Evolutionary conservation across 352 stramenopile species (phyloP).

Genomic region (Globisporangium abappressorium): DNA sequence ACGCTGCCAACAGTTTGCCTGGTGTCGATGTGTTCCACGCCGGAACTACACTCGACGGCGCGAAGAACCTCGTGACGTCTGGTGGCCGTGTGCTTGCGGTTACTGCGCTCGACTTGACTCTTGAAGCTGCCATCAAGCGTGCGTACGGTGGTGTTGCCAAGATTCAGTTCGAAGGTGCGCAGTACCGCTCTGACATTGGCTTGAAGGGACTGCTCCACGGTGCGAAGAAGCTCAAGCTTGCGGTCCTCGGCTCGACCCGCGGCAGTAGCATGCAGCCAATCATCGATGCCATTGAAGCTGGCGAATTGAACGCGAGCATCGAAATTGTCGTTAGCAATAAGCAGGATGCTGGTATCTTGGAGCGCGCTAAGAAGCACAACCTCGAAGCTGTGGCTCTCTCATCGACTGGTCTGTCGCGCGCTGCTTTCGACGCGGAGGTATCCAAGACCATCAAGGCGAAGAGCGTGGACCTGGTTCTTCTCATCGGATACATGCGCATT

Average conservation of each 20-base stretch:
- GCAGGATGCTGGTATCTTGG: conserved; percentile 89
- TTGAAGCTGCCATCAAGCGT: conserved; percentile 89
- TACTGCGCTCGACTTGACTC: conserved; percentile 87
- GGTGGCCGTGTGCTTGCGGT: conserved; percentile 97
- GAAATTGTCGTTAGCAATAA: conserved; percentile 97
- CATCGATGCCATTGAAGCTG: conserved; percentile 92
- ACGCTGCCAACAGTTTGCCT: conserved; percentile 76
- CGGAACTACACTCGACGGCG: conserved; percentile 86
- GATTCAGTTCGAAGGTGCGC: conserved; percentile 91
- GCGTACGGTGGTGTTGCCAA: conserved; percentile 90
- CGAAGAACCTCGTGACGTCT: conserved; percentile 84
- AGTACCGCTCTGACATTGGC: conserved; percentile 98
- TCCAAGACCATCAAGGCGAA: conserved; percentile 90
- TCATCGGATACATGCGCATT: conserved; percentile 99
- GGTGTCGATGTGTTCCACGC: conserved; percentile 98
- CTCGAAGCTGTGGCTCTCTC: conserved; percentile 66
- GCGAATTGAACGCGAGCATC: conserved; percentile 92
- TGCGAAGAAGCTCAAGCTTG: conserved; percentile 85
- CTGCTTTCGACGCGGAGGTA: conserved; percentile 95
- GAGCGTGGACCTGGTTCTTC: conserved; percentile 95
- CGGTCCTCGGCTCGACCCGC: conserved; percentile 95
- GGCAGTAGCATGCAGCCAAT: conserved; percentile 95
- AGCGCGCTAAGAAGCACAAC: conserved; percentile 85
- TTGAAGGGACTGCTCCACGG: conserved; percentile 90
- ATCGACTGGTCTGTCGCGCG: conserved; percentile 82